Base-by-base conservation (phyloP, 495 filamentous ascomycete genomes). In the Talaromyces adpressus region DNA sequence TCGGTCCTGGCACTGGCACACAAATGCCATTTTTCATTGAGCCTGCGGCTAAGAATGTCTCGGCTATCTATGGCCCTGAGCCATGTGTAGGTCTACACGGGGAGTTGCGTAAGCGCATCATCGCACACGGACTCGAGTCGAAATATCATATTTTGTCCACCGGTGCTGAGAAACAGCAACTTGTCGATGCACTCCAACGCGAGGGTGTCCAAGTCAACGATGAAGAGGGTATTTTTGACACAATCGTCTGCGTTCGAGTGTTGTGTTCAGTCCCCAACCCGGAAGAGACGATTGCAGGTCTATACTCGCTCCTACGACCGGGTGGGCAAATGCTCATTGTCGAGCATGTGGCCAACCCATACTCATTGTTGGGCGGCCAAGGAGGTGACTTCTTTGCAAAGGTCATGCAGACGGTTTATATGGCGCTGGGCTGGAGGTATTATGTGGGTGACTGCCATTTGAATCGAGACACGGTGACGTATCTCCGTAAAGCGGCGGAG, bases 261-360 rank as follows among this genome's bases (percentile, higher is more conserved):
- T 77, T 93, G 4, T 93, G 89, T 73, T 86, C 84, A 58, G 87
- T 92, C 60, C 88, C 88, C 1, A 74, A 85, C 12, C 83, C 87
- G 34, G 77, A 84, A 65, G 67, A 67, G 11, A 85, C 87, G 52
- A 81, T 82, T 16, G 68, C 65, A 14, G 82, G 84, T 58, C 67
- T 92, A 61, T 92, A 90, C 73, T 61, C 66, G 3, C 75, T 87
- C 63, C 71, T 93, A 22, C 85, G 82, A 68, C 85, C 86, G 0
- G 89, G 89, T 9, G 90, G 89, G 0, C 69, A 78, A 49, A 80
- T 89, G 82, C 82, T 90, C 51, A 78, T 90, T 12, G 87, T 84
- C 51, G 90, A 93, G 77, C 90, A 93, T 75, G 87, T 92, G 36
- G 75, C 79, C 57, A 74, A 75, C 63, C 69, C 79, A 63, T 75